Conservation (phyloP, 768 basidiomycete species). For the Psilocybe cyanescens region DNA sequence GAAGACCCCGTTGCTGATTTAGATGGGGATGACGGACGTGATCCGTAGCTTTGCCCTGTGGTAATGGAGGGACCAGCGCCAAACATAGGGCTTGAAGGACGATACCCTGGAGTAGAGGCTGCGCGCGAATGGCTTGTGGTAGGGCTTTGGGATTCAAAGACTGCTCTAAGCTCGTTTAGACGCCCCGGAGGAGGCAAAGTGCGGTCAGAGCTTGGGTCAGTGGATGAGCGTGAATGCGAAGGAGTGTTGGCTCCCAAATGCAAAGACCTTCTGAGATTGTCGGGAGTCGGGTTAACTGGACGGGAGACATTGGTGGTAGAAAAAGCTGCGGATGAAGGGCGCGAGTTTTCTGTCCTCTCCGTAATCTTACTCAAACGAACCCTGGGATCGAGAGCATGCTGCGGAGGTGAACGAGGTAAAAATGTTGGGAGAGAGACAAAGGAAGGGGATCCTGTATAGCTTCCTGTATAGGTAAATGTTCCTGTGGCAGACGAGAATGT, state of each 20-base stretch:
- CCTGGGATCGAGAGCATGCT: constrained; percentile 38
- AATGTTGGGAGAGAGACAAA: constrained; percentile 47
- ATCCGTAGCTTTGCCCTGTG: constrained; percentile 38
- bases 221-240: constrained; percentile 59
- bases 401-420: constrained; percentile 36
- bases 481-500: constrained; percentile 40
- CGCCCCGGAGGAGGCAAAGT: constrained; percentile 57
- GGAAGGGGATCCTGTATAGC: constrained; percentile 52
- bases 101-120: constrained; percentile 52
- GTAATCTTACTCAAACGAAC: constrained; percentile 75
- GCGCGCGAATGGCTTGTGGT: constrained; percentile 55
- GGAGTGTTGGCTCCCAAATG: constrained; percentile 37
- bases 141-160: constrained; percentile 58
- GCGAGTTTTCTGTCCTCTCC: constrained; percentile 76
- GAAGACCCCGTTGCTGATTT: constrained; percentile 41
- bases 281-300: constrained; percentile 44
- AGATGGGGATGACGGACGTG: constrained; percentile 50
- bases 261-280: constrained; percentile 50
- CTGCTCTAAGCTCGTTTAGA: constrained; percentile 72
- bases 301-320: constrained; percentile 33
- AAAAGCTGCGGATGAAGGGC: constrained; percentile 54
- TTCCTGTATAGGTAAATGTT: constrained; percentile 42
- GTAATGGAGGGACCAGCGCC: constrained; percentile 31
- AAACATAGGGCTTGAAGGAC: constrained; percentile 40
- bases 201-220: constrained; percentile 55